These are phyloP conservation scores for Pistacia atlantica DNA, from an alignment of 345 rosid species.

Conservation along the genomic window DNA sequence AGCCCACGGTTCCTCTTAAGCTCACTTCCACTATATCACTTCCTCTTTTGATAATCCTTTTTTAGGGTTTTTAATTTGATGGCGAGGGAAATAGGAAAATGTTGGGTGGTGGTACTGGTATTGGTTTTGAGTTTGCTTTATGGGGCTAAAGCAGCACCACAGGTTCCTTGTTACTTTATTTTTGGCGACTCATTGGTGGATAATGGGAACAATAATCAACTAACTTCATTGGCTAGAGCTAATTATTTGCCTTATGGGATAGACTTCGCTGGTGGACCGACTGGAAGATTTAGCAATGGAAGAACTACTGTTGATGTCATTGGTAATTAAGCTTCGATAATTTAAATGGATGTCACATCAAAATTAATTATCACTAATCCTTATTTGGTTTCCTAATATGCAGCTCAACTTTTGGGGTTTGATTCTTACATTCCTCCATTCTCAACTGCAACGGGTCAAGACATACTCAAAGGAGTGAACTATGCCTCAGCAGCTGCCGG, in stretches of 20 bases:
- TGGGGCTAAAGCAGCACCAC: conserved; percentile 45
- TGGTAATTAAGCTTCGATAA: conserved; percentile 34
- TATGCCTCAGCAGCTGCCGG: conserved; percentile 93
- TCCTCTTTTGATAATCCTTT: background rate
- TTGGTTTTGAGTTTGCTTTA: conserved; percentile 17
- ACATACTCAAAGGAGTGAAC: conserved; percentile 68
- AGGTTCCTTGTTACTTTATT: conserved; percentile 79
- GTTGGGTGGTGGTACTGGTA: conserved; percentile 24
- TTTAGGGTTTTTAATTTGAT: conserved; percentile 10
- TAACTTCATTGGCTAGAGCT: conserved; percentile 66
- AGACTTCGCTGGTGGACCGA: conserved; percentile 70
- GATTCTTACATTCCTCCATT: conserved; percentile 57
- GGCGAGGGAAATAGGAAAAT: conserved; percentile 38
- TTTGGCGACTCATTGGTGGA: conserved; percentile 97
- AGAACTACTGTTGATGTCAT: conserved; percentile 75
- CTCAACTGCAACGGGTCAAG: conserved; percentile 48
- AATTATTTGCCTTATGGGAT: conserved; percentile 84
- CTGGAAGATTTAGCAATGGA: conserved; percentile 82
- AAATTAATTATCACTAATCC: background rate
- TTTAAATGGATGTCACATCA: no score
- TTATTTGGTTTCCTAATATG: background rate
- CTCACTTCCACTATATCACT: background rate
- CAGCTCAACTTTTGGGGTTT: conserved; percentile 51
- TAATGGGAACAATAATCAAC: conserved; percentile 81
- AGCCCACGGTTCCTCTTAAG: background rate